These are phyloP conservation scores for Xylaria cubensis DNA, from an alignment of 495 filamentous ascomycete genomes.

Conservation along the genomic window DNA sequence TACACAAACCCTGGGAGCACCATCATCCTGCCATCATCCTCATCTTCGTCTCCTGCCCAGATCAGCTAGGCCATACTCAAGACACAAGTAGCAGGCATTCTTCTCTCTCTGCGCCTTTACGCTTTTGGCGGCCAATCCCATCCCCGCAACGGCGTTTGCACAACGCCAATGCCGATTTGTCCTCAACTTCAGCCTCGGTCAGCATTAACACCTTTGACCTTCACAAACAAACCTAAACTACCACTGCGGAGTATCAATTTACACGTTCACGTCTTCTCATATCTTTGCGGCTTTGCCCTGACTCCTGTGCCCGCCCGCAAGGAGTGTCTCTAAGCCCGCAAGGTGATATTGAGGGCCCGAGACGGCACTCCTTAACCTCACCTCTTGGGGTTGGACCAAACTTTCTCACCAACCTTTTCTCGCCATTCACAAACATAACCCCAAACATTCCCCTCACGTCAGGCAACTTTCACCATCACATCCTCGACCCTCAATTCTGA, in stretches of 20 bases:
- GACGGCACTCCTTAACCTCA: not conserved
- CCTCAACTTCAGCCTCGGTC: conserved; percentile 19
- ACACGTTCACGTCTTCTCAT: not conserved
- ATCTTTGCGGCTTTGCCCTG: not conserved
- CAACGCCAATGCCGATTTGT: conserved; percentile 22
- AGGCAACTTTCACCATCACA: conserved; percentile 8
- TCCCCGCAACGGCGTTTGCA: conserved; percentile 21
- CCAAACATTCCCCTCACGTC: conserved; percentile 21
- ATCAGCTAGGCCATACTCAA: conserved; percentile 6
- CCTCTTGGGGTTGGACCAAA: not conserved
- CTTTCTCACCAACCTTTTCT: not conserved
- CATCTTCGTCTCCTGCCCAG: not conserved
- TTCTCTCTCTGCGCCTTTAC: conserved; percentile 3
- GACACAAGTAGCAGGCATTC: not conserved
- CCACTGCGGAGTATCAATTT: not conserved
- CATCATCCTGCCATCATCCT: conserved; percentile 25
- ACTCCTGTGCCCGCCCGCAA: not conserved
- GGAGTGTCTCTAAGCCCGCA: not conserved
- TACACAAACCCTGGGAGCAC: conserved; percentile 13
- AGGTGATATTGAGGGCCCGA: not conserved
- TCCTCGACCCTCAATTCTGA: not conserved
- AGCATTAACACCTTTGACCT: not conserved
- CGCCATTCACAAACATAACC: conserved; percentile 4
- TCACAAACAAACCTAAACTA: not conserved
- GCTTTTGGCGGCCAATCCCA: not conserved